These are phyloP conservation scores for Aphanomyces stellatus DNA, from an alignment of 352 stramenopile species.

Conservation along the genomic window DNA sequence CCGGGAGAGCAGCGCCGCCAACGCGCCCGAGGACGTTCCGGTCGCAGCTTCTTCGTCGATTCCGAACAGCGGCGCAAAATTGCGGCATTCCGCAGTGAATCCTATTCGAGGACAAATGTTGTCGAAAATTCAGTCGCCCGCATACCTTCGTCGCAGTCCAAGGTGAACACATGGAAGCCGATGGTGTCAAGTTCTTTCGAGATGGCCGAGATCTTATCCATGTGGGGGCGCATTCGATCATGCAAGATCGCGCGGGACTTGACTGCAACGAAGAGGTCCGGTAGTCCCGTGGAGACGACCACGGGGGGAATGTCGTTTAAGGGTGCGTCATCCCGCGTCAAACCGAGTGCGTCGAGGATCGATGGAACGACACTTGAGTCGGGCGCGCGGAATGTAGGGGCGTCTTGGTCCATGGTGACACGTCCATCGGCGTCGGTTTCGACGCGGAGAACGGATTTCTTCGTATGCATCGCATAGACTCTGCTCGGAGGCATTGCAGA, in stretches of 20 bases:
- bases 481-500: neutral
- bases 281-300: slow-evolving; percentile 7
- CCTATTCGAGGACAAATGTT: too few species aligned
- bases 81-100: slow-evolving; percentile 7
- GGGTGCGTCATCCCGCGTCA: neutral
- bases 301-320: neutral
- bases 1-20: neutral
- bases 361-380: neutral
- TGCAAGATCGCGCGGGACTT: neutral
- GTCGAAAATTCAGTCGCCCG: neutral
- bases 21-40: neutral
- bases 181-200: neutral
- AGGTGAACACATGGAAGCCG: slow-evolving; percentile 5
- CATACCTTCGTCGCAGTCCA: neutral
- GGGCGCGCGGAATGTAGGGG: neutral
- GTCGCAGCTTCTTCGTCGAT: slow-evolving; percentile 15
- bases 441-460: neutral
- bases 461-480: slow-evolving; percentile 1
- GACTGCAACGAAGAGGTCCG: slow-evolving; percentile 4
- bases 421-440: neutral
- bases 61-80: slow-evolving; percentile 13
- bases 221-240: neutral
- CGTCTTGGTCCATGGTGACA: slow-evolving; percentile 7
- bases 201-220: neutral
- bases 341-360: neutral